Evolutionary conservation across 352 stramenopile species (phyloP), one percentile per base, ranked within the genome.

Genomic region (Thraustochytrium striatum): DNA sequence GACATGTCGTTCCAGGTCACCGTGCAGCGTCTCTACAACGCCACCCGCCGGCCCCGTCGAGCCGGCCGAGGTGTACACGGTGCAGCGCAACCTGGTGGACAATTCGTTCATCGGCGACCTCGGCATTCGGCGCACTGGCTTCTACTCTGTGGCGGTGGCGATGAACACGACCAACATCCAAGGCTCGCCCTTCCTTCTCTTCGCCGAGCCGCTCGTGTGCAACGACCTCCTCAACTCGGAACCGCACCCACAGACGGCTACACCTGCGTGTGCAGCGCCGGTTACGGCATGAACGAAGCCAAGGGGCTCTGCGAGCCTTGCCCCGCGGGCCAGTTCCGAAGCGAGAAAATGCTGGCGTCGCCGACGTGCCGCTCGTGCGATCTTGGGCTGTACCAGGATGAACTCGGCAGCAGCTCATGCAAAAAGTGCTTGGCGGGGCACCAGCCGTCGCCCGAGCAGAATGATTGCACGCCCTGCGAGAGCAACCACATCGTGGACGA

Each of bases 81-180:
- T 75, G n/a, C 32, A 30, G 13, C 43, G 65, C 1, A 75, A 75
- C 11, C 44, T 38, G 30, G 50, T 75, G 28, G 65, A 75, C 52
- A 75, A 75, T 30, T 61, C 65, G 11, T 75, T 75, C 52, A 30
- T 62, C n/a, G 65, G 65, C 21, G 65, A 62, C 39, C 65, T 75
- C 5, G 65, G 68, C 39, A 75, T 75, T 52, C 65, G 41, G 47
- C 65, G 68, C 41, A 75, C 43, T 16, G 65, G 65, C 19, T 61
- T 43, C 1, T 75, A 75, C 65, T 21, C 7, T 3, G 65, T 75
- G 25, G 11, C 33, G 13, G 36, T 75, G 0, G 68, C 65, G 7
- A 75, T 61, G 52, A 32, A 38, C 35, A 38, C 32, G 5, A 75
- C 21, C 16, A 28, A 75, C 50, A 72, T 75, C 50, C 33, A 75